phyloP scores from a whole-genome alignment of 345 rosid genomes.

The Eutrema heterophyllum region DNA sequence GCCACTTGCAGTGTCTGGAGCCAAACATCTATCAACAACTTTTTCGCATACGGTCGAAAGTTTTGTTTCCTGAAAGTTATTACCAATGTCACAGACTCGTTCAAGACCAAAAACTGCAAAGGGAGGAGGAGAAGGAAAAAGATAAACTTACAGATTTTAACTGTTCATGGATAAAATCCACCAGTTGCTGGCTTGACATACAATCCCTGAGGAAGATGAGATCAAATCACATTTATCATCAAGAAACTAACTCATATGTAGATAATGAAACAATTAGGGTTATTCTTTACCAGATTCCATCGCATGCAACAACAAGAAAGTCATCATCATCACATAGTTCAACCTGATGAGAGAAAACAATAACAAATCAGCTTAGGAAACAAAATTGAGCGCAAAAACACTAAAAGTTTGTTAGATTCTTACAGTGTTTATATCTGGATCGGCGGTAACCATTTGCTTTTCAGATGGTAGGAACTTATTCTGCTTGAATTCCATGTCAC shows the following conservation, averaged over 20 bases:
- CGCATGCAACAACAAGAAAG: slow-evolving; percentile 76
- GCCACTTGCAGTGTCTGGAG: slow-evolving; percentile 67
- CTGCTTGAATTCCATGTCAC: slow-evolving; percentile 80
- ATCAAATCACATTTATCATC: neutral
- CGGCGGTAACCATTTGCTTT: slow-evolving; percentile 73
- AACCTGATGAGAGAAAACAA: slow-evolving; percentile 38
- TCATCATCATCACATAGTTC: slow-evolving; percentile 79
- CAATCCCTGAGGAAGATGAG: slow-evolving; percentile 54
- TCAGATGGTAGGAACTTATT: slow-evolving; percentile 61
- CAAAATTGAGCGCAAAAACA: neutral
- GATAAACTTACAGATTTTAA: slow-evolving; percentile 37
- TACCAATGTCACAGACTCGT: slow-evolving; percentile 3
- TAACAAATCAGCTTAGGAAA: neutral
- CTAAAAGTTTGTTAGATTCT: slow-evolving; percentile 7
- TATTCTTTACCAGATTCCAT: slow-evolving; percentile 63
- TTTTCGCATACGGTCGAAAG: slow-evolving; percentile 76
- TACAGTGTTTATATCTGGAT: slow-evolving; percentile 72
- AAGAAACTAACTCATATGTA: neutral
- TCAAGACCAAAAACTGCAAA: neutral
- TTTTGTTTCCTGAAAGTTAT: slow-evolving; percentile 59
- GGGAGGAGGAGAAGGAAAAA: neutral
- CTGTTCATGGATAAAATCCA: slow-evolving; percentile 63
- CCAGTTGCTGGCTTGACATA: slow-evolving; percentile 82
- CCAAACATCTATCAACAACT: slow-evolving; percentile 81
- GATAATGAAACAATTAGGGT: neutral